Conservation (phyloP, 805 yeast genomes). For the Starmera pachycereana region DNA sequence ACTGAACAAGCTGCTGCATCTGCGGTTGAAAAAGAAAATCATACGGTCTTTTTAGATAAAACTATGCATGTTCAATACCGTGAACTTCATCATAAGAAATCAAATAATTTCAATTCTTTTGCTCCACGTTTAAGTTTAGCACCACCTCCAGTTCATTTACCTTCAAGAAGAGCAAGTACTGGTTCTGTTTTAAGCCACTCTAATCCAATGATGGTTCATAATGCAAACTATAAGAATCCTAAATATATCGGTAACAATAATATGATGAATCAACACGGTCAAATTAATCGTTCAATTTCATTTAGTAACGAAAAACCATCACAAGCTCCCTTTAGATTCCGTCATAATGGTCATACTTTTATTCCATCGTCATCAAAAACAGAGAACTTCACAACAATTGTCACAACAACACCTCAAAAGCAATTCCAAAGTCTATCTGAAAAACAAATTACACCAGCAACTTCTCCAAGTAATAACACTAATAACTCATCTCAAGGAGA, state of each 20-base stretch:
- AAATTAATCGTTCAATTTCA: constrained; percentile 12
- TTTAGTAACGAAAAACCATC: constrained; percentile 7
- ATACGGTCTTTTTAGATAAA: constrained; percentile 58
- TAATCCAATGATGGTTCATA: neutral
- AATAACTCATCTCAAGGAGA: constrained; percentile 15
- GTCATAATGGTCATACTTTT: constrained; percentile 2
- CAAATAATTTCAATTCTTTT: constrained; percentile 12
- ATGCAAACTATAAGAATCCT: neutral
- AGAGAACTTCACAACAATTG: neutral
- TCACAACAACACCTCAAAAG: neutral
- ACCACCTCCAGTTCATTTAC: constrained; percentile 72
- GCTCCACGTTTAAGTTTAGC: constrained; percentile 45
- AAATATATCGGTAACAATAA: neutral
- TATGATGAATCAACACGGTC: too few species aligned
- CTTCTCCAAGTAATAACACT: constrained; percentile 17
- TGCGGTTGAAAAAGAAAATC: constrained; percentile 81
- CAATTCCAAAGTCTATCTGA: constrained; percentile 3
- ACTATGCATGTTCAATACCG: constrained; percentile 83
- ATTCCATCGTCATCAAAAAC: neutral
- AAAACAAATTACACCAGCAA: constrained; percentile 14
- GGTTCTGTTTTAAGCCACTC: constrained; percentile 14
- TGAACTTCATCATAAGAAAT: constrained; percentile 35
- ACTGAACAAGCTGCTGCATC: constrained; percentile 70
- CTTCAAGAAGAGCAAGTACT: constrained; percentile 29
- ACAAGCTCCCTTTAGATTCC: constrained; percentile 1